Evolutionary conservation across 257 asterid genomes (phyloP).

Genomic region (Haberlea rhodopensis): DNA sequence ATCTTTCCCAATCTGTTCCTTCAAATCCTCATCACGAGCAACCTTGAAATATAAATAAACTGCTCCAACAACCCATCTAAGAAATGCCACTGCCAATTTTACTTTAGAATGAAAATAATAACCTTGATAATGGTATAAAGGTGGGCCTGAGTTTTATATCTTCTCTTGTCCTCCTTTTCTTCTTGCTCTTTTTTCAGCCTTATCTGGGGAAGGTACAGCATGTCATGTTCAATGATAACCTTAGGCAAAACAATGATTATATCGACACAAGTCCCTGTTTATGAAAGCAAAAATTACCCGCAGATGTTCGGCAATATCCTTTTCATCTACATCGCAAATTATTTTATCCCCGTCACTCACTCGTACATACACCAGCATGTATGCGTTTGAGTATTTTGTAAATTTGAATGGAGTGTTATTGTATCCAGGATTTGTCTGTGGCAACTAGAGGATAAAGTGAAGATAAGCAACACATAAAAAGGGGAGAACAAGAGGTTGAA

Average conservation of each 20-base stretch:
- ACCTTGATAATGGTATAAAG: conserved; percentile 96
- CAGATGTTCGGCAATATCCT: conserved; percentile 97
- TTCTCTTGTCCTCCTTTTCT: conserved; percentile 93
- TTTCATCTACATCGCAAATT: conserved; percentile 94
- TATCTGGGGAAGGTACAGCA: conserved; percentile 48
- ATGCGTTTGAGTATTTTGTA: conserved; percentile 95
- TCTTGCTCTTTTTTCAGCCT: conserved; percentile 97
- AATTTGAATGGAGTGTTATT: conserved; percentile 89
- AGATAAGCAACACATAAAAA: conserved; percentile 25
- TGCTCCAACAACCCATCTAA: conserved; percentile 25
- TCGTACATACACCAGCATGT: conserved; percentile 99
- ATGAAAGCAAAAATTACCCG: conserved; percentile 50
- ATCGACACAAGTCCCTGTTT: conserved; percentile 11
- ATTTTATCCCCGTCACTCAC: conserved; percentile 95
- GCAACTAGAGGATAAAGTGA: conserved; percentile 52
- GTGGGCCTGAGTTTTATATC: conserved; percentile 92
- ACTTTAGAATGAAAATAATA: conserved; percentile 14
- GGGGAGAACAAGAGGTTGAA: conserved; percentile 7
- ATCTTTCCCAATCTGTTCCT: conserved; percentile 90
- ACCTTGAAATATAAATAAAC: conserved; percentile 49
- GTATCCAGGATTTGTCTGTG: conserved; percentile 97
- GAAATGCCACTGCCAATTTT: conserved; percentile 17
- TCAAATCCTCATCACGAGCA: conserved; percentile 93
- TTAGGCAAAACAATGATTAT: conserved; percentile 17
- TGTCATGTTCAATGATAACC: conserved; percentile 21